Evolutionary conservation across 1,284 basidiomycete genomes (phyloP).

Genomic region (Moesziomyces aphidis): DNA sequence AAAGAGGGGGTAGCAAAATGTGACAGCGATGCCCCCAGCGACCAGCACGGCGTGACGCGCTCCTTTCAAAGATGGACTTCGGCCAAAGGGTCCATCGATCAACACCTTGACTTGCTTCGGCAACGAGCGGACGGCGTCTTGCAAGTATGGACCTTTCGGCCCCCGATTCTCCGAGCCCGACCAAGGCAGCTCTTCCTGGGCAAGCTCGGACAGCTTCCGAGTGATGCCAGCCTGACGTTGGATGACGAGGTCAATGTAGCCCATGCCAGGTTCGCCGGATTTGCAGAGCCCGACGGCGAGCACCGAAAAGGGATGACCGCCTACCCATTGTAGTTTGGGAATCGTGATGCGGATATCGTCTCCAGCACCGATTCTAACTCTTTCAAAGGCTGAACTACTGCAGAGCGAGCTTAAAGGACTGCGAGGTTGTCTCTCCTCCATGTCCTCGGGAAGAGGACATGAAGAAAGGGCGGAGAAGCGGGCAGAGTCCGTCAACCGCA

Average conservation of each 20-base stretch:
- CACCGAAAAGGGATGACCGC: slow-evolving; percentile 56
- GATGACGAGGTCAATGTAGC: slow-evolving; percentile 41
- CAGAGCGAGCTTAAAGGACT: background rate
- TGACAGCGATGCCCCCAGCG: slow-evolving; percentile 53
- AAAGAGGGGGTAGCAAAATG: slow-evolving; percentile 46
- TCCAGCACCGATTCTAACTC: slow-evolving; percentile 26
- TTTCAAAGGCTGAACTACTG: background rate
- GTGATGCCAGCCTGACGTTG: slow-evolving; percentile 44
- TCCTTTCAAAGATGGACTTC: slow-evolving; percentile 7
- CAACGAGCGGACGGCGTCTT: background rate
- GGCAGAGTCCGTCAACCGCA: slow-evolving; percentile 14
- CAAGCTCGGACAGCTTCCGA: slow-evolving; percentile 16
- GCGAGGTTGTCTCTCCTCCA: background rate
- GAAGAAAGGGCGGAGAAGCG: slow-evolving; percentile 3
- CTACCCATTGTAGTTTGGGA: slow-evolving; percentile 40
- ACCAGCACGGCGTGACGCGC: slow-evolving; percentile 25
- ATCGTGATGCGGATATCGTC: slow-evolving; percentile 47
- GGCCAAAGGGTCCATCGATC: slow-evolving; percentile 50
- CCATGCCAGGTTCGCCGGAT: slow-evolving; percentile 6
- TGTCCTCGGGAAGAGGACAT: slow-evolving; percentile 1
- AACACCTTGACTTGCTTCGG: slow-evolving; percentile 20
- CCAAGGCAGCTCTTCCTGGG: too few relatives aligned
- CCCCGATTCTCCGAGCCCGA: background rate
- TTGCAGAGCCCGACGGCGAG: slow-evolving; percentile 12
- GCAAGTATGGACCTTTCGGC: slow-evolving; percentile 7